Evolutionary conservation across 2,329 filamentous ascomycete species (phyloP), one percentile per base, ranked within the genome.

Genomic region (Aspergillus quadrilineatus): DNA sequence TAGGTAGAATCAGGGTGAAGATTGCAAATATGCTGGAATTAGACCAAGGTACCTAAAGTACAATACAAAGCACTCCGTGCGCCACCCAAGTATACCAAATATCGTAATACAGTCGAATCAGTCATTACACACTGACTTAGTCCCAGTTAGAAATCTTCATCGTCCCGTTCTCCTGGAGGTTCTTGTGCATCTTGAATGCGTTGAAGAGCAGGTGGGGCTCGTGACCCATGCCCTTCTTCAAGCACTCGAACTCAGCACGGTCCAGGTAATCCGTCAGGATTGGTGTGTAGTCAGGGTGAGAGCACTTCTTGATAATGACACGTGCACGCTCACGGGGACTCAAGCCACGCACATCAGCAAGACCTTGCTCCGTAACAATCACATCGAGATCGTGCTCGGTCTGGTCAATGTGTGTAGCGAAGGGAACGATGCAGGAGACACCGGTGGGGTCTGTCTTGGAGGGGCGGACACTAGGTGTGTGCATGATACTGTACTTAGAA

Each of bases 361-460:
- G 83, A 56, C 92, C 91, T 72, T 85, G 83, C 69, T 86, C 84
- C 0, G 84, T 86, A n/a, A 96, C 91, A 45, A 96, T 77, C n/a
- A 96, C 86, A 66, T 96, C 91, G 39, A 96, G 82, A 71, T 96
- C 92, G 75, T 95, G 91, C 78, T 96, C 92, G 0, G 92, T 96
- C 82, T 95, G 91, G 75, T 96, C 91, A 63, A 95, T 81, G 76
- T 96, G 92, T 4, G 90, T 95, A 77, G 88, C 91, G 89, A 95
- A 93, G 58, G 91, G 91, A n/a, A 96, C 90, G 67, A 96, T 95
- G 77, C 90, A 94, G 63, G 82, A 87, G 55, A 96, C 85, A 63
- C 91, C 91, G 56, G 86, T 85, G 1, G 90, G 90, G 72, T 96
- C 91, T 12, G 83, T 88, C 82, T 94, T 95, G 67, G 83, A 85